Base-by-base conservation (phyloP, 768 basidiomycete genomes). In the Glaciozyma martinii region DNA sequence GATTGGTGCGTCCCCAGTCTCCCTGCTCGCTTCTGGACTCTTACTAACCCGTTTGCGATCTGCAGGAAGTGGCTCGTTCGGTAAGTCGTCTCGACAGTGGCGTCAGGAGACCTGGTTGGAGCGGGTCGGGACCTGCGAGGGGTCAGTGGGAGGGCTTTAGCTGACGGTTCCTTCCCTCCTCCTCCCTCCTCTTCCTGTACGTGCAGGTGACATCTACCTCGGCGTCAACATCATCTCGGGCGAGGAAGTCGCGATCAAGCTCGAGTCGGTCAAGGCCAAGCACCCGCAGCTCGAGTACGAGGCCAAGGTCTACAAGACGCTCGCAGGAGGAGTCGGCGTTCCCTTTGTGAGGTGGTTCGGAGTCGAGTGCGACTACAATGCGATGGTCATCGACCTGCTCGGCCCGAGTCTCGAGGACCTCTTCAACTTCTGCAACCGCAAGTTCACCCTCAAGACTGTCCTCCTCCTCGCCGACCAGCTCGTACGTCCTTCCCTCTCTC, bases 241-340 rank as follows among this genome's bases (percentile, higher is more conserved):
- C 30, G 95, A 99, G 77, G 95, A 98, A 77, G 94, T 98, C 66
- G 95, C 92, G 76, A 99, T 99, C 83, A 99, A 99, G 80, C 89
- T 99, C 73, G 95, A 99, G 79, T 97, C 94, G 3, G 91, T 98
- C 78, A 99, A 99, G 79, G 95, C 95, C 72, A 99, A 99, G 78
- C 95, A 99, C 73, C 95, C 95, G n/a, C 95, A 99, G 79, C 87
- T 99, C 74, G 95, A 99, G 78, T 99, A 99, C 76, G 94, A 99
- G 79, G 78, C 79, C 56, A 81, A 81, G 76, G 80, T 81, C 18
- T 81, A 82, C 79, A 98, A 97, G 85, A 91, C 90, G n/a, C 85
- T 99, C 58, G 94, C 95, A 25, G 95, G 95, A 62, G 95, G 95
- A 71, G 95, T 99, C 63, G 95, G 95, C 59, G 92, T 99, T 16